Conservation (phyloP, 2,329 filamentous ascomycete genomes). For the Neofusicoccum parvum region DNA sequence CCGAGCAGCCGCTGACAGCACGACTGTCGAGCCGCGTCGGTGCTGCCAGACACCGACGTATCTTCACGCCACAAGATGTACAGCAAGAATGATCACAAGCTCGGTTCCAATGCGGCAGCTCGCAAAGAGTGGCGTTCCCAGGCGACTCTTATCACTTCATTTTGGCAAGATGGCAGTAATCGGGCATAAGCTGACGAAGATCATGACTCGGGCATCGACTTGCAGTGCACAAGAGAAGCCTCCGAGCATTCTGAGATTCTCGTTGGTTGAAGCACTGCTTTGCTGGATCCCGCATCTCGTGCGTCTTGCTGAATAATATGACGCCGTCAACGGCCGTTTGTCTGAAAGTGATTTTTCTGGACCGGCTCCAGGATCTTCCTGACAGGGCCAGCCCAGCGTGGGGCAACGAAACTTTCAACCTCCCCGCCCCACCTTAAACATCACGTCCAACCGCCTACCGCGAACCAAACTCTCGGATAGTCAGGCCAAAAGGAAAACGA, state of each 20-base stretch:
- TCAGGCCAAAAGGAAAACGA: neutral
- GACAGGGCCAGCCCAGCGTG: neutral
- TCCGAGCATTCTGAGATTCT: neutral
- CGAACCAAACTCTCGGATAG: no score
- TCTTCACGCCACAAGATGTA: neutral
- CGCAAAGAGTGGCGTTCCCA: neutral
- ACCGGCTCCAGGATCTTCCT: neutral
- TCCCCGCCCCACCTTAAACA: neutral
- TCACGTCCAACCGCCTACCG: neutral
- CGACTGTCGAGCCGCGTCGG: neutral
- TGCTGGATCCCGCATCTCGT: neutral
- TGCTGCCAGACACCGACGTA: neutral
- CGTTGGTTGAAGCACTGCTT: neutral
- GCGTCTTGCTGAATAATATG: constrained; percentile 9
- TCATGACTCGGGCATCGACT: neutral
- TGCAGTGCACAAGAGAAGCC: neutral
- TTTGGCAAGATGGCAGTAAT: neutral
- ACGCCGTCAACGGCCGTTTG: neutral
- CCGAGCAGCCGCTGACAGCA: constrained; percentile 1
- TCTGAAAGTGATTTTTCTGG: neutral
- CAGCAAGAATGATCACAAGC: neutral
- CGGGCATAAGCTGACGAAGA: neutral
- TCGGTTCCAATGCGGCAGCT: neutral
- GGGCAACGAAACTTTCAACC: constrained; percentile 1
- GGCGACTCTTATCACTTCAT: neutral